Evolutionary conservation across 164 flowering plant species (phyloP).

Genomic region (Aristolochia fimbriata): DNA sequence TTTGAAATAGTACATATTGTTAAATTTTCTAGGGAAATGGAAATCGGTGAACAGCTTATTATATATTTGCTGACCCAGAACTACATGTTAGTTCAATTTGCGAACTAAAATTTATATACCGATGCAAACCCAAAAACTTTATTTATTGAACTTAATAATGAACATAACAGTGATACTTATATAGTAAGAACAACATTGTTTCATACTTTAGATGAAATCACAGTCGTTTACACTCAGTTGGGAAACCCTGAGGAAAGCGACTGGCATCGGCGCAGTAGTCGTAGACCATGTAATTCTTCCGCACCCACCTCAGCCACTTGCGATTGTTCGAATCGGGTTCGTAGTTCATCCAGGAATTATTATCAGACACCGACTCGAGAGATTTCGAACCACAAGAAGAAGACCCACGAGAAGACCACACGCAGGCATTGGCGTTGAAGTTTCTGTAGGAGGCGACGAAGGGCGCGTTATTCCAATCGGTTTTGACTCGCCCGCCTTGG

Average conservation of each 20-base stretch:
- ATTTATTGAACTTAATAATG: too few relatives aligned
- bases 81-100: too few relatives aligned
- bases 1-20: too few relatives aligned
- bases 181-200: too few relatives aligned
- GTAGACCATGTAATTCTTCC: conserved; percentile 25
- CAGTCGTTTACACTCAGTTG: conserved; percentile 19
- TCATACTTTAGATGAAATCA: too few relatives aligned
- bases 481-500: conserved; percentile 3
- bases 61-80: too few relatives aligned
- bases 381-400: conserved; percentile 1
- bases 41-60: too few relatives aligned
- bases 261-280: conserved; percentile 28
- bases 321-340: conserved; percentile 16
- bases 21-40: too few relatives aligned
- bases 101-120: too few relatives aligned
- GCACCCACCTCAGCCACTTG: conserved; percentile 24
- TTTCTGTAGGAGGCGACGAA: conserved; percentile 2
- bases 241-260: conserved; percentile 27
- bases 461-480: conserved; percentile 4
- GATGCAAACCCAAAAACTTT: too few relatives aligned
- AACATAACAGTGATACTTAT: too few relatives aligned
- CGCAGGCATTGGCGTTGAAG: conserved; percentile 3
- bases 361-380: not conserved
- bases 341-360: conserved; percentile 12
- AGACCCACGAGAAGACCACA: conserved; percentile 6